phyloP scores from a whole-genome alignment of 305 asterid genomes.

The Andrographis paniculata region DNA sequence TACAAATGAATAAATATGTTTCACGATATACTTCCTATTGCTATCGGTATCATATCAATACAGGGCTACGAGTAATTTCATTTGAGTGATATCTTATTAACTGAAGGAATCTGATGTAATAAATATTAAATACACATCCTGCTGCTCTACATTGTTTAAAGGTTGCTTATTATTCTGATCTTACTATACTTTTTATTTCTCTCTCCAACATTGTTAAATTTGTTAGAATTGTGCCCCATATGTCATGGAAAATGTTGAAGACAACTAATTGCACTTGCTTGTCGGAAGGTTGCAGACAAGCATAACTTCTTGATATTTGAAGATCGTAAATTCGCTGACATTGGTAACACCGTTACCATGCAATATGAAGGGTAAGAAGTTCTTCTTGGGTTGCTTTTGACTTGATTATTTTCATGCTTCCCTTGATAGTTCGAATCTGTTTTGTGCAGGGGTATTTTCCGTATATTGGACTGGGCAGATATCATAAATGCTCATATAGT shows the following conservation, averaged over 20 bases:
- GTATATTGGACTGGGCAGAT: constrained; percentile 94
- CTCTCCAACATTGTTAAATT: too few relatives aligned
- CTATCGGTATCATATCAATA: too few relatives aligned
- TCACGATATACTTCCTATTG: too few relatives aligned
- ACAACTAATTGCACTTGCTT: constrained; percentile 21
- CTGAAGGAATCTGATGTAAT: too few relatives aligned
- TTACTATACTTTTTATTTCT: too few relatives aligned
- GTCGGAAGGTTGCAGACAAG: constrained; percentile 84
- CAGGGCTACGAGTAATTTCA: too few relatives aligned
- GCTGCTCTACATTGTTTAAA: too few relatives aligned
- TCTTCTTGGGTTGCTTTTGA: constrained; percentile 13
- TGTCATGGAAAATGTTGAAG: background rate
- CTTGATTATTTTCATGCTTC: constrained; percentile 13
- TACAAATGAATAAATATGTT: too few relatives aligned
- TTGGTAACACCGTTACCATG: constrained; percentile 97
- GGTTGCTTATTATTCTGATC: too few relatives aligned
- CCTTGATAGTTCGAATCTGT: constrained; percentile 17
- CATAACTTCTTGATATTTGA: constrained; percentile 88
- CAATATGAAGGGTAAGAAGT: constrained; percentile 82
- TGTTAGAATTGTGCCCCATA: background rate
- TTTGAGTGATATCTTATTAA: too few relatives aligned
- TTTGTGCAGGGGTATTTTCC: constrained; percentile 70
- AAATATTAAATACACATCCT: too few relatives aligned
- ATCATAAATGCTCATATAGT: constrained; percentile 90
- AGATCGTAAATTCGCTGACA: constrained; percentile 96